These are phyloP conservation scores for Periconia sp. DNA, from an alignment of 2,329 filamentous ascomycete genomes.

Conservation along the genomic window DNA sequence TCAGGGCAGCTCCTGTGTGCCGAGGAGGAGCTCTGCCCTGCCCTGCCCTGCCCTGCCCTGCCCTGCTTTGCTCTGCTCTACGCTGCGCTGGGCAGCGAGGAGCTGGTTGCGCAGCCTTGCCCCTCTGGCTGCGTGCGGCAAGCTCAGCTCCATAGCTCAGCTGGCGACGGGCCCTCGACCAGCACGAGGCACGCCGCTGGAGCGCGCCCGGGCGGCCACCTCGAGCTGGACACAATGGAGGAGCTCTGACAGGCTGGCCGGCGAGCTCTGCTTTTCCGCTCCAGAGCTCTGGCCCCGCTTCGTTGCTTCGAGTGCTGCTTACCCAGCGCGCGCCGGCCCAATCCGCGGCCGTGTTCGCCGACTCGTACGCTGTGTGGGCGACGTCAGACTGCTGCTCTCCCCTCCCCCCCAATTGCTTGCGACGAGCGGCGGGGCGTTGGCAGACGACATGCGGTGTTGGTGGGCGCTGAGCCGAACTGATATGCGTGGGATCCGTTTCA, in stretches of 20 bases:
- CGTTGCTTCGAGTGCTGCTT: conserved; percentile 1
- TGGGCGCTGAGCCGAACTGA: too few species aligned
- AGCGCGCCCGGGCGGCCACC: not conserved
- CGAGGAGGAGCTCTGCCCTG: not conserved
- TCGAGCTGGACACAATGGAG: conserved; percentile 4
- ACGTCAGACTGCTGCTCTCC: too few species aligned
- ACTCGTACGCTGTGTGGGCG: not conserved
- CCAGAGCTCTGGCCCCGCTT: too few species aligned
- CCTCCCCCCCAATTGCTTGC: too few species aligned
- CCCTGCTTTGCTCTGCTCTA: not conserved
- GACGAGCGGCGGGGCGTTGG: too few species aligned
- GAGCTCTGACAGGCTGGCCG: conserved; percentile 21
- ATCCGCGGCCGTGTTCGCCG: conserved; percentile 15
- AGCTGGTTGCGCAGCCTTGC: conserved; percentile 2
- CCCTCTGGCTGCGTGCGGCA: not conserved
- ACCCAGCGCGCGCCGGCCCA: conserved; percentile 3
- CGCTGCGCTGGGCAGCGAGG: not conserved
- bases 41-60: too few species aligned
- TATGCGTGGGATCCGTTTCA: not conserved
- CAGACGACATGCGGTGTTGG: too few species aligned
- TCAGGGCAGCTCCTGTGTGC: not conserved
- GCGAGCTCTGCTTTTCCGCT: conserved; percentile 22
- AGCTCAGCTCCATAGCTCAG: conserved; percentile 3
- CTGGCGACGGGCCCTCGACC: conserved; percentile 1
- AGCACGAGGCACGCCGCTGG: not conserved